Evolutionary conservation across 306 rosid species (phyloP).

Genomic region (Cucurbita argyrosperma): DNA sequence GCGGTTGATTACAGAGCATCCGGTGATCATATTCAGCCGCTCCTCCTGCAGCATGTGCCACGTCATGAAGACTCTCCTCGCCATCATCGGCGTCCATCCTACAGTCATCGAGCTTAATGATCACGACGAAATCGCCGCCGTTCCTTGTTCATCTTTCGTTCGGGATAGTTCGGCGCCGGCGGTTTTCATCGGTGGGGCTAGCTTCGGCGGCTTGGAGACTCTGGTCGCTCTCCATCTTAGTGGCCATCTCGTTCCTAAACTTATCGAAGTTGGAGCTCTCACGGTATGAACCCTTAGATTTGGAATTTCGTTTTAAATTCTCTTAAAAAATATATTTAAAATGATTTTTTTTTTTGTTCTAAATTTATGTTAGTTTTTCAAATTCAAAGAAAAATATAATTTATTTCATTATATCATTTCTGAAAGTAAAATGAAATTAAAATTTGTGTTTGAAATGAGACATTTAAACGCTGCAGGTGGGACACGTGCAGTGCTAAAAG

Average conservation of each 20-base stretch:
- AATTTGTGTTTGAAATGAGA: not conserved
- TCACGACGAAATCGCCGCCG: slow-evolving; percentile 66
- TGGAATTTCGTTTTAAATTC: too few relatives aligned
- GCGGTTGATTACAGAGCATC: slow-evolving; percentile 77
- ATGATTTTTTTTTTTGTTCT: too few relatives aligned
- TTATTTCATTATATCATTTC: not conserved
- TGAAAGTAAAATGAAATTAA: not conserved
- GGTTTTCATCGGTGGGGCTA: slow-evolving; percentile 69
- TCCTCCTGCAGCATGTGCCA: slow-evolving; percentile 95
- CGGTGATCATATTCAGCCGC: slow-evolving; percentile 78
- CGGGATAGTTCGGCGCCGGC: slow-evolving; percentile 6
- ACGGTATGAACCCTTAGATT: slow-evolving; percentile 18
- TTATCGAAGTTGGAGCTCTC: slow-evolving; percentile 78
- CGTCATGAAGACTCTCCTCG: slow-evolving; percentile 90
- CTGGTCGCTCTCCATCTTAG: slow-evolving; percentile 92
- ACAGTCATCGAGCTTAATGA: slow-evolving; percentile 88
- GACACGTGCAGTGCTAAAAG: not conserved
- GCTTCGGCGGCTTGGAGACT: slow-evolving; percentile 75
- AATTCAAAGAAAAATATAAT: too few relatives aligned
- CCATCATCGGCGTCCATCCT: slow-evolving; percentile 78
- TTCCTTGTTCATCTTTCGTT: slow-evolving; percentile 16
- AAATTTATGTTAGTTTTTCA: too few relatives aligned
- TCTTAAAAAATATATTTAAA: too few relatives aligned
- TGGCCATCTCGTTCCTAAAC: slow-evolving; percentile 78
- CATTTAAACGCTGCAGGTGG: not conserved